phyloP scores from a whole-genome alignment of 495 filamentous ascomycete species.

The Penicillium steckii region DNA sequence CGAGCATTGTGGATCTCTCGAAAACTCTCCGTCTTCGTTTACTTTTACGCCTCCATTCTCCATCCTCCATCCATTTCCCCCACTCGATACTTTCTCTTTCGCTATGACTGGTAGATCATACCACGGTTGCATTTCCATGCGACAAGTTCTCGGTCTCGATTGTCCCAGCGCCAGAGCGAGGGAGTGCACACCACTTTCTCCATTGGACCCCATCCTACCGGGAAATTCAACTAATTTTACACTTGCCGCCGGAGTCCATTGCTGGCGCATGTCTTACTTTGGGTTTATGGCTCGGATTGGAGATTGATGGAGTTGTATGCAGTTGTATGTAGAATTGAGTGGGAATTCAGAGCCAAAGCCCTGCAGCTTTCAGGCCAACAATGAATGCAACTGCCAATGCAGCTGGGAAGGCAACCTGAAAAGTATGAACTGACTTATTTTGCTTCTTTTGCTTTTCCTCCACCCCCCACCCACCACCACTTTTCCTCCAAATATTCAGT shows the following conservation, averaged over 20 bases:
- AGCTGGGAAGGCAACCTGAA: constrained; percentile 3
- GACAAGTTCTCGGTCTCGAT: not conserved
- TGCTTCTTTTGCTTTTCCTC: not conserved
- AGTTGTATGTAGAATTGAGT: not conserved
- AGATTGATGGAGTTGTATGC: not conserved
- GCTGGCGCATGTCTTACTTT: not conserved
- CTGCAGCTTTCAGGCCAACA: not conserved
- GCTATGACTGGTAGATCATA: constrained; percentile 20
- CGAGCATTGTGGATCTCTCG: not conserved
- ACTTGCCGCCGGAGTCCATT: not conserved
- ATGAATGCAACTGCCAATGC: not conserved
- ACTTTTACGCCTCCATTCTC: not conserved
- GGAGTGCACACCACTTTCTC: not conserved
- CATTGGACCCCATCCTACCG: constrained; percentile 1
- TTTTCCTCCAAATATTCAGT: not conserved
- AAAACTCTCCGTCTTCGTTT: not conserved
- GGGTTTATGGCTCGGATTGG: not conserved
- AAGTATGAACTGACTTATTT: not conserved
- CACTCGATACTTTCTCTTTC: not conserved
- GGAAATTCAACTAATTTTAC: not conserved
- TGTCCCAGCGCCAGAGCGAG: not conserved
- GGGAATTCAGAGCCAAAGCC: constrained; percentile 1
- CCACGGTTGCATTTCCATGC: constrained; percentile 22
- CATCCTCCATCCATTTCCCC: not conserved
- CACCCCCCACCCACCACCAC: not conserved